These are phyloP conservation scores for Botryotinia globosa DNA, from an alignment of 2,329 filamentous ascomycete species.

Conservation along the genomic window DNA sequence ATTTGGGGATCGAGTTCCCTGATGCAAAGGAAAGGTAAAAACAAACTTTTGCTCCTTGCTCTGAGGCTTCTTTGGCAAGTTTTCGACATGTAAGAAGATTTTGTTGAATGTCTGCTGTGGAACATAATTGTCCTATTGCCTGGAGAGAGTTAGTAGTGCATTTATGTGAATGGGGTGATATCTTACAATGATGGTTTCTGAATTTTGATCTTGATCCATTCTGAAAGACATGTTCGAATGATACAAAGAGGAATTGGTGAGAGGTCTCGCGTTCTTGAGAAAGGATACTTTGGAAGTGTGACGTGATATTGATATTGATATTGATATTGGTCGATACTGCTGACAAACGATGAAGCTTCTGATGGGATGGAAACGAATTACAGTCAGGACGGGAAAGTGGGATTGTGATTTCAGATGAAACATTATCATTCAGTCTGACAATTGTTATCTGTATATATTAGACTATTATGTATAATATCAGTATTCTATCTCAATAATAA, in stretches of 20 bases:
- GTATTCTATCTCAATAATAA: background rate
- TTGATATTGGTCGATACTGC: conserved; percentile 11
- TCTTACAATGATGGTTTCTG: conserved; percentile 17
- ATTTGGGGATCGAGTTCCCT: conserved; percentile 13
- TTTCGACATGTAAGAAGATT: conserved; percentile 77
- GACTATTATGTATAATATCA: background rate
- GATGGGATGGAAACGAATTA: conserved; percentile 28
- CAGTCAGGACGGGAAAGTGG: conserved; percentile 29
- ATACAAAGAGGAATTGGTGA: background rate
- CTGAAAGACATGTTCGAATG: background rate
- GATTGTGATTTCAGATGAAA: conserved; percentile 4
- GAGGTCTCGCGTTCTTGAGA: background rate
- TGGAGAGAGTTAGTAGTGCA: conserved; percentile 39
- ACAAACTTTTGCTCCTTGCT: conserved; percentile 72
- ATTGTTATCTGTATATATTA: background rate
- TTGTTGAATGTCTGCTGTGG: conserved; percentile 69
- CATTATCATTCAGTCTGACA: background rate
- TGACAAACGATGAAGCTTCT: conserved; percentile 15
- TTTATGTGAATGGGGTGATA: background rate
- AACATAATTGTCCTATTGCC: conserved; percentile 89
- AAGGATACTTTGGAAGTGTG: background rate
- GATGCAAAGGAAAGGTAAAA: background rate
- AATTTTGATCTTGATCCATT: background rate
- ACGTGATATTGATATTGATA: background rate
- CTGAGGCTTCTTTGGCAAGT: conserved; percentile 69